Conservation (phyloP, 192 early-diverging fungal genomes). For the Rhizophagus prolifer region DNA sequence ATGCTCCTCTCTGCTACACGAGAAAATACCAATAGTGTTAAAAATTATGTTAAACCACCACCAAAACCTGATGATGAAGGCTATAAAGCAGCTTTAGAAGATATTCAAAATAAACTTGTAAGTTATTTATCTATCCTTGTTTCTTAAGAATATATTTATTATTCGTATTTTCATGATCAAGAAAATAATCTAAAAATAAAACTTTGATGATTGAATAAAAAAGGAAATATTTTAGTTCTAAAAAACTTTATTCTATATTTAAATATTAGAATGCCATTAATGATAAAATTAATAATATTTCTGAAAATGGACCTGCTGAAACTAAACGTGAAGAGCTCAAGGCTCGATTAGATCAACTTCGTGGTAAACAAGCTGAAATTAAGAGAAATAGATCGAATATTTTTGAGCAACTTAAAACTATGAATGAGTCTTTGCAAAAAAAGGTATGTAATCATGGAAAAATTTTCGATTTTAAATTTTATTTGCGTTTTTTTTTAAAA, state of each 20-base stretch:
- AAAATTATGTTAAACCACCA: constrained; percentile 32
- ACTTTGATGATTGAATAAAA: not conserved
- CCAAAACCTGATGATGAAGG: constrained; percentile 51
- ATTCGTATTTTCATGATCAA: not conserved
- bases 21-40: not conserved
- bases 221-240: not conserved
- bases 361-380: constrained; percentile 68
- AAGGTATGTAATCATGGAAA: constrained; percentile 53
- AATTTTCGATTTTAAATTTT: not conserved
- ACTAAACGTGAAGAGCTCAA: constrained; percentile 62
- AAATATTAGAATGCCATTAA: constrained; percentile 53
- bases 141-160: constrained; percentile 41
- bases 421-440: constrained; percentile 76
- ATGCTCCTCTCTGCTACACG: not conserved
- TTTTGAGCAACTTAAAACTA: constrained; percentile 68
- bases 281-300: constrained; percentile 55
- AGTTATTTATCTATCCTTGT: constrained; percentile 52
- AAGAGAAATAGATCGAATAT: constrained; percentile 68
- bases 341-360: constrained; percentile 62
- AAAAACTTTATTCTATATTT: not conserved
- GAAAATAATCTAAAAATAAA: too few relatives aligned
- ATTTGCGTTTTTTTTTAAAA: not conserved
- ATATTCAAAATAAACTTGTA: constrained; percentile 57
- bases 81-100: constrained; percentile 49
- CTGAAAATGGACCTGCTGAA: constrained; percentile 53